A percentile compares a stretch with the other conserved stretches of the same genome.
Conservation (phyloP, 352 stramenopile species). For the Phytophthora hibernalis region DNA sequence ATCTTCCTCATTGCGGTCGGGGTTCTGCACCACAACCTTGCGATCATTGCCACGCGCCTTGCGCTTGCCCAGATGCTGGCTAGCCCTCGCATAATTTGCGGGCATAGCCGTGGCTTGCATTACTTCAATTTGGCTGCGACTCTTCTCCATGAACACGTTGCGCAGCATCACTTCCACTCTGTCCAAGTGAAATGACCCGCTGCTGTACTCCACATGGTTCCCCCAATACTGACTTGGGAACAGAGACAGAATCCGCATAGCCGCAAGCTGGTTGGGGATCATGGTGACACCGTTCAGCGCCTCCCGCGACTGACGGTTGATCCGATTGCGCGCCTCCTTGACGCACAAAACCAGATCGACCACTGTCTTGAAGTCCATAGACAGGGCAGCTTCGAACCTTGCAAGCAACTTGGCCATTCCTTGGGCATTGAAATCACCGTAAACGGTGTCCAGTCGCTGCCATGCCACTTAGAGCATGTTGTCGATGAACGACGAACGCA, state of each 20-base stretch:
- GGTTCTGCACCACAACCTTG: too few species aligned
- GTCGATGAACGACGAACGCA: neutral
- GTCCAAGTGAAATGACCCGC: neutral
- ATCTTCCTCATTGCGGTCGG: neutral
- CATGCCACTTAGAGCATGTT: neutral
- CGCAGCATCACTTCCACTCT: neutral
- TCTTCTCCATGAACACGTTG: constrained; percentile 14
- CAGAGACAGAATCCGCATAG: neutral
- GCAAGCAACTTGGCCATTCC: too few species aligned
- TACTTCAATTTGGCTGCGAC: neutral
- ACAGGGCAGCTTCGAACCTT: neutral
- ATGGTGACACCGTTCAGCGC: neutral
- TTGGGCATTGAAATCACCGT: neutral
- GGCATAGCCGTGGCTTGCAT: neutral
- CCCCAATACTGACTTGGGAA: too few species aligned
- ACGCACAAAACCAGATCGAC: neutral
- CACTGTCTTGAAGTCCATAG: constrained; percentile 1
- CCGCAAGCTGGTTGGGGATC: constrained; percentile 1
- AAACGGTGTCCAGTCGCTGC: neutral
- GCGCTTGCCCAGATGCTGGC: neutral
- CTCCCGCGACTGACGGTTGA: neutral
- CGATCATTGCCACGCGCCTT: too few species aligned
- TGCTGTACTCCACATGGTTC: constrained; percentile 1
- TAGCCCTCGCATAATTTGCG: neutral
- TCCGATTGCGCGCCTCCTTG: constrained; percentile 5